Evolutionary conservation across 768 basidiomycete species (phyloP), one percentile per base, ranked within the genome.

Genomic region (Trametes cinnabarina): DNA sequence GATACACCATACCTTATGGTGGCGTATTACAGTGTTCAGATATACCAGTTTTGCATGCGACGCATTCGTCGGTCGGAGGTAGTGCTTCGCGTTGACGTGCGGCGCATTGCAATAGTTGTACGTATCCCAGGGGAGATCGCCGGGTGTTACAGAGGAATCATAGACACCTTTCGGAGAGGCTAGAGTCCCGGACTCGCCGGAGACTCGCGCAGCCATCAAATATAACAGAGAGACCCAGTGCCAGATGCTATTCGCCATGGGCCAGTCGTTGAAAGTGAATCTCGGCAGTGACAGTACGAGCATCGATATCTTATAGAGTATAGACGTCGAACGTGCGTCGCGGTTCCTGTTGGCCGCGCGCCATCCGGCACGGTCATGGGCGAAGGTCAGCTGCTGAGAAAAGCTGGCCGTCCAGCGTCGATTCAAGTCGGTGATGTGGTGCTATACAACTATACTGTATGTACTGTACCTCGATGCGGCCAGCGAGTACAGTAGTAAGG

Each of bases 91-190:
- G 51, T 74, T 77, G 55, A 79, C 72, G 51, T 77, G 79, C 0
- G 79, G 77, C 0, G 79, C 79, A 49, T 81, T 81, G 68, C 79
- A 81, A 55, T 79, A 81, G 51, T 81, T 81, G 69, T 81, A 80
- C 25, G 78, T 81, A 65, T 81, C 73, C 79, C 79, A 80, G 0
- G 78, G 75, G 11, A 75, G 63, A 43, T 60, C 34, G 0, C 53
- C 52, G 10, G 80, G 79, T 1, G 80, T 80, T 30, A 66, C 19
- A 2, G 79, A 81, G 5, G 77, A 73, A 44, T 76, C 72, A 64
- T 81, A 81, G 26, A 81, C 66, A 6, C 79, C 79, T n/a, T 60
- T 62, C 4, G 37, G 49, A 4, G 67, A 63, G 4, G 63, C 56
- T 14, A 68, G 50, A 8, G 8, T 32, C 6, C 53, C 52, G 7